These are phyloP conservation scores for Trichophaea hybrida DNA, from an alignment of 2,329 filamentous ascomycete genomes.

Conservation along the genomic window DNA sequence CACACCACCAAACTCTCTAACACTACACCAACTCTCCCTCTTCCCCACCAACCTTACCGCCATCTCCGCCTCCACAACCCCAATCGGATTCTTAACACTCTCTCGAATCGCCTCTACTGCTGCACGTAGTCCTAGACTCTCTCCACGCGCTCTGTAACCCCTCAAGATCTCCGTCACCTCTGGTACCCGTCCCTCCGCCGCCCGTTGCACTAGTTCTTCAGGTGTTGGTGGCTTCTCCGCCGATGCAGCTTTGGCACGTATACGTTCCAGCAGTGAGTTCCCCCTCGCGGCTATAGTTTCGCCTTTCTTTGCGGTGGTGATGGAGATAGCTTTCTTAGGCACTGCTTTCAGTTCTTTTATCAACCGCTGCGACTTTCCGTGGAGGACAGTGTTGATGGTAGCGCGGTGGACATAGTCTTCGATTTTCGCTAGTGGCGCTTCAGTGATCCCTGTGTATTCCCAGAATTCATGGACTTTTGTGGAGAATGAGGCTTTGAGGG, in stretches of 20 bases:
- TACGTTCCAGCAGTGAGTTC: constrained; percentile 37
- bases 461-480: neutral
- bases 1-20: constrained; percentile 15
- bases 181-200: constrained; percentile 28
- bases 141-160: constrained; percentile 12
- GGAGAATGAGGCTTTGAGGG: constrained; percentile 2
- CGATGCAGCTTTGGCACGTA: constrained; percentile 35
- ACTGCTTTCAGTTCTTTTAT: neutral
- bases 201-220: constrained; percentile 34
- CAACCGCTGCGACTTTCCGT: neutral
- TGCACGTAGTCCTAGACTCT: constrained; percentile 17
- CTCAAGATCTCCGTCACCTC: constrained; percentile 21
- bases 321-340: constrained; percentile 13
- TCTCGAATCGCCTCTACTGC: constrained; percentile 17
- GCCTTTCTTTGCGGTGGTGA: constrained; percentile 30
- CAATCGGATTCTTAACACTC: constrained; percentile 21
- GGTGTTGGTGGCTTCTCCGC: constrained; percentile 32
- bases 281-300: constrained; percentile 31
- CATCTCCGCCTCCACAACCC: constrained; percentile 17
- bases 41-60: constrained; percentile 17
- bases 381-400: constrained; percentile 3
- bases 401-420: neutral
- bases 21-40: constrained; percentile 15
- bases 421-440: neutral
- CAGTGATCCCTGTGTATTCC: neutral